A percentile compares a stretch with the other conserved stretches of the same genome.
These are phyloP conservation scores for Moesziomyces sp. DNA, from an alignment of 1,284 basidiomycete genomes.

Conservation along the genomic window DNA sequence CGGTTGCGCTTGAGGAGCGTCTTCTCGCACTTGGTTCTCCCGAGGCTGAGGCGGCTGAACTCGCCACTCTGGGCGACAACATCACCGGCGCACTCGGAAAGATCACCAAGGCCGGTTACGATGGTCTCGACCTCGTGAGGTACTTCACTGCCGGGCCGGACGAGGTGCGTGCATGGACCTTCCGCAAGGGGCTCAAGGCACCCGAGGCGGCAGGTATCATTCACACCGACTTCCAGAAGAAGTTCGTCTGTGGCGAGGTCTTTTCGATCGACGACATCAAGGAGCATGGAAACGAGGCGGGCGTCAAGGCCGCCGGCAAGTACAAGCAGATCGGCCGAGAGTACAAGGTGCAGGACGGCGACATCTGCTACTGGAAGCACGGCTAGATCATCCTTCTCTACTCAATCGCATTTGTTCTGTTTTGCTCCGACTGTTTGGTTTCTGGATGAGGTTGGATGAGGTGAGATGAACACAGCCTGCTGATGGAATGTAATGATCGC, in stretches of 20 bases:
- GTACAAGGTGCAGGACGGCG: conserved; percentile 75
- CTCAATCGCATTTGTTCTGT: too few relatives aligned
- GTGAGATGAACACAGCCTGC: too few relatives aligned
- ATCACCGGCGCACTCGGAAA: conserved; percentile 63
- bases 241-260: conserved; percentile 99
- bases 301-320: conserved; percentile 95
- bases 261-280: conserved; percentile 92
- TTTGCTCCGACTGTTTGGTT: too few relatives aligned
- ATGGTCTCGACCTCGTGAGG: conserved; percentile 62
- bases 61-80: conserved; percentile 59
- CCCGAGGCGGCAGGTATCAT: conserved; percentile 98
- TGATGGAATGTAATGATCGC: too few relatives aligned
- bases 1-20: conserved; percentile 93
- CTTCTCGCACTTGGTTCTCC: conserved; percentile 72
- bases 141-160: conserved; percentile 92
- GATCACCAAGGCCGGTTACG: conserved; percentile 66
- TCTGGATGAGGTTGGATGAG: too few relatives aligned
- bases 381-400: conserved; percentile 8
- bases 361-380: conserved; percentile 61
- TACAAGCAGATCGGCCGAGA: conserved; percentile 96
- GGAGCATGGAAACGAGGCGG: conserved; percentile 87
- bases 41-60: conserved; percentile 61
- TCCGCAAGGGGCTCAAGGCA: conserved; percentile 90
- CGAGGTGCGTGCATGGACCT: conserved; percentile 97
- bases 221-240: conserved; percentile 93